Evolutionary conservation across 129 eudicot genomes (phyloP).

Genomic region (Mikania micrantha): DNA sequence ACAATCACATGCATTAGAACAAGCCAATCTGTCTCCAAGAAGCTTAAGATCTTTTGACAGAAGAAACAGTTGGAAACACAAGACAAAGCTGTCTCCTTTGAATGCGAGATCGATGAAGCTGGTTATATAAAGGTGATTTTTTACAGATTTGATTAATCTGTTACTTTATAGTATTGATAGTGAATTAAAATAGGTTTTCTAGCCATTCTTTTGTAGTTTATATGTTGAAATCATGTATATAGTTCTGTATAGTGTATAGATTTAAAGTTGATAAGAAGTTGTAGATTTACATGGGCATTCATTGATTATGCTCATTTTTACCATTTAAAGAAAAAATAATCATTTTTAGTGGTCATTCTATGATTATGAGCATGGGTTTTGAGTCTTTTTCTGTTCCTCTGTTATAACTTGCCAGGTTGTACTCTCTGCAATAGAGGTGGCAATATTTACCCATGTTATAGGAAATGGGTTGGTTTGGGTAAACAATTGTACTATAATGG

Average conservation of each 20-base stretch:
- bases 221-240: constrained; percentile 13
- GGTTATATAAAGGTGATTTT: neutral
- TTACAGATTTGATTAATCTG: constrained; percentile 4
- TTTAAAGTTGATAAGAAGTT: constrained; percentile 11
- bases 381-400: neutral
- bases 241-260: constrained; percentile 14
- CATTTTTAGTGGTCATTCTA: constrained; percentile 11
- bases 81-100: constrained; percentile 25
- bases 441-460: too few species aligned
- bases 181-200: constrained; percentile 17
- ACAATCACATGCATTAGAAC: constrained; percentile 75
- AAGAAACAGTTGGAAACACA: constrained; percentile 16
- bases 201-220: constrained; percentile 21
- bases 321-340: constrained; percentile 11
- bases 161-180: constrained; percentile 2
- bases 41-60: constrained; percentile 17
- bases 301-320: constrained; percentile 14
- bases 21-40: constrained; percentile 70
- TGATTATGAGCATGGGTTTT: constrained; percentile 7
- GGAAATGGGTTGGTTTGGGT: too few species aligned
- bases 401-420: neutral
- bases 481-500: too few species aligned
- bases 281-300: constrained; percentile 9
- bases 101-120: neutral
- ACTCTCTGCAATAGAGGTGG: too few species aligned